Evolutionary conservation across 208 protist genomes (phyloP).

Genomic region (Leishmania aethiopica): DNA sequence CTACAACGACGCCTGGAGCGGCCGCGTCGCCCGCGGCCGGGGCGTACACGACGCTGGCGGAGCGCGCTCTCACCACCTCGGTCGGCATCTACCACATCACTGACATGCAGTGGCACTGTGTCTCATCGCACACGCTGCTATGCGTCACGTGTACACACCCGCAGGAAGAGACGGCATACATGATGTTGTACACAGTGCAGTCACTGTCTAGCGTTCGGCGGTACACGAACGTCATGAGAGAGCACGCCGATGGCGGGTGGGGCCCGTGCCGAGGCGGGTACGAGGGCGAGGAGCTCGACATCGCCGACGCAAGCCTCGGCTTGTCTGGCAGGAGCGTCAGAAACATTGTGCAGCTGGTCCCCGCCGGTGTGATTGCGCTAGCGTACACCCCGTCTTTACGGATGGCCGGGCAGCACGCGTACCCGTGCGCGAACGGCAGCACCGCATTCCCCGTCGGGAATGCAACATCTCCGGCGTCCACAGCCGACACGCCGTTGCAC

Average conservation of each 20-base stretch:
- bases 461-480: not conserved
- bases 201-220: constrained; percentile 36
- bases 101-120: constrained; percentile 67
- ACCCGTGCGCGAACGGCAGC: constrained; percentile 16
- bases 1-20: not conserved
- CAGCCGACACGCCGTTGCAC: not conserved
- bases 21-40: not conserved
- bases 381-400: constrained; percentile 24
- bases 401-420: not conserved
- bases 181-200: constrained; percentile 78
- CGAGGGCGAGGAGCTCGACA: constrained; percentile 13
- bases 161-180: constrained; percentile 31
- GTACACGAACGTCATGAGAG: constrained; percentile 46
- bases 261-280: constrained; percentile 22
- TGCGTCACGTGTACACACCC: constrained; percentile 71
- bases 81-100: constrained; percentile 56
- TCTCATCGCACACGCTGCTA: constrained; percentile 65
- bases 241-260: constrained; percentile 28
- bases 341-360: constrained; percentile 42
- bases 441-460: constrained; percentile 1
- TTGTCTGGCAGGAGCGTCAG: not conserved
- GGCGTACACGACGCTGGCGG: constrained; percentile 34
- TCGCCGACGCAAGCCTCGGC: not conserved
- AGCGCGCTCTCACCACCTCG: constrained; percentile 55
- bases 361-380: constrained; percentile 51